Evolutionary conservation across 306 rosid genomes (phyloP), one percentile per base, ranked within the genome.

Genomic region (Rosa lucieae): DNA sequence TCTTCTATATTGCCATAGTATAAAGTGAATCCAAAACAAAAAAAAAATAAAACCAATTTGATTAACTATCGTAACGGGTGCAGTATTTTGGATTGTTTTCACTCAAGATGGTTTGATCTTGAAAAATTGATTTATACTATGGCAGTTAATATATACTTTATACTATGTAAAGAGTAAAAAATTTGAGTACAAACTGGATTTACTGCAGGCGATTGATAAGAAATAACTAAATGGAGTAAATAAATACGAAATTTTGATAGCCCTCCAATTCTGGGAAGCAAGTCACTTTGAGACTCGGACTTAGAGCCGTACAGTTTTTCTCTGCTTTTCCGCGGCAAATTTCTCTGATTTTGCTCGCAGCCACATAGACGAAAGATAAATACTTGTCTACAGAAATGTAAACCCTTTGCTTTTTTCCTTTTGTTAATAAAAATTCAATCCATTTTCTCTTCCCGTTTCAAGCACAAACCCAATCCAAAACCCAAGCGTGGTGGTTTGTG

Each of bases 221-320:
- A 26, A 61, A 61, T 61, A 15, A 29, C 63, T 61, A 61, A 61
- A 23, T 26, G 18, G 18, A 9, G 39, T 26, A 42, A 65, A 20
- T 35, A 49, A 66, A 76, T 13, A 42, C 2, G 32, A 6, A 8
- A 77, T 10, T 47, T 21, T 17, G 5, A n/a, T 20, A 68, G 48
- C 67, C 47, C 67, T 17, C 77, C 77, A 79, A 83, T 65, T 35
- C 70, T 65, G 44, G 70, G 44, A 65, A 77, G 42, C 18, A 42
- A 42, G 18, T 42, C 49, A 68, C 7, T 71, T 56, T 20, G 10
- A 23, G 74, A 13, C 23, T 63, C 48, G 32, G 67, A 78, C 23
- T 46, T n/a, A 9, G 46, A 69, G 77, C 74, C 80, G 59, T 43
- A 65, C 74, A 69, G 12, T 39, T 83, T 39, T 83, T 32, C n/a